Evolutionary conservation across 331 rosid species (phyloP).

Genomic region (Rosa hybrid): DNA sequence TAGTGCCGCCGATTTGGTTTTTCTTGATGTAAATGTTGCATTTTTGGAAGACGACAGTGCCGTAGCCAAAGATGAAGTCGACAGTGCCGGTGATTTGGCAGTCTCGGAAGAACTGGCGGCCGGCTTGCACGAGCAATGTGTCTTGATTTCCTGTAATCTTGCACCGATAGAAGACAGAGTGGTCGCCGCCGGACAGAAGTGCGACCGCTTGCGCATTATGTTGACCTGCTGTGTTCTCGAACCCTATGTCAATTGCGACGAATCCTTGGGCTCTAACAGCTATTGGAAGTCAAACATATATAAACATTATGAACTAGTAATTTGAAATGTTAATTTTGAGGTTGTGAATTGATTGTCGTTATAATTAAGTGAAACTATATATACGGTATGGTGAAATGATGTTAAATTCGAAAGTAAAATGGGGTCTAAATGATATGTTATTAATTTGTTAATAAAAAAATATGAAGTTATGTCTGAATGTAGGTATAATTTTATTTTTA

Average conservation of each 20-base stretch:
- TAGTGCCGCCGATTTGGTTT: not conserved
- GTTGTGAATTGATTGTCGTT: no score
- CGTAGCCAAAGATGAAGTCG: conserved; percentile 20
- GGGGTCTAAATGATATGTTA: not conserved
- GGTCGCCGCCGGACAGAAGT: conserved; percentile 1
- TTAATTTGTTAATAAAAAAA: not conserved
- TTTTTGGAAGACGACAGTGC: conserved; percentile 20
- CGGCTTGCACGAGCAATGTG: not conserved
- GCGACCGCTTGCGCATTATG: conserved; percentile 2
- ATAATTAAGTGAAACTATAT: no score
- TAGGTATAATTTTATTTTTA: not conserved
- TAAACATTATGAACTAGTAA: not conserved
- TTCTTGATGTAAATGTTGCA: not conserved
- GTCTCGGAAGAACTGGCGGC: conserved; percentile 22
- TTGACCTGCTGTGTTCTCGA: conserved; percentile 22
- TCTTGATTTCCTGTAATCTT: conserved; percentile 26
- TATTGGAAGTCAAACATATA: not conserved
- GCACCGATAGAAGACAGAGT: conserved; percentile 19
- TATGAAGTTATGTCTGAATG: not conserved
- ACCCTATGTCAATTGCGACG: conserved; percentile 21
- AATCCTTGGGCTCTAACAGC: conserved; percentile 14
- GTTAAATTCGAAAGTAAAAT: no score
- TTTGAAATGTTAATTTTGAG: not conserved
- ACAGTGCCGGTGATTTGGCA: conserved; percentile 19
- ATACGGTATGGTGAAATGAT: no score